Evolutionary conservation across 352 stramenopile genomes (phyloP).

Genomic region (Pythium rhizo-oryzae): DNA sequence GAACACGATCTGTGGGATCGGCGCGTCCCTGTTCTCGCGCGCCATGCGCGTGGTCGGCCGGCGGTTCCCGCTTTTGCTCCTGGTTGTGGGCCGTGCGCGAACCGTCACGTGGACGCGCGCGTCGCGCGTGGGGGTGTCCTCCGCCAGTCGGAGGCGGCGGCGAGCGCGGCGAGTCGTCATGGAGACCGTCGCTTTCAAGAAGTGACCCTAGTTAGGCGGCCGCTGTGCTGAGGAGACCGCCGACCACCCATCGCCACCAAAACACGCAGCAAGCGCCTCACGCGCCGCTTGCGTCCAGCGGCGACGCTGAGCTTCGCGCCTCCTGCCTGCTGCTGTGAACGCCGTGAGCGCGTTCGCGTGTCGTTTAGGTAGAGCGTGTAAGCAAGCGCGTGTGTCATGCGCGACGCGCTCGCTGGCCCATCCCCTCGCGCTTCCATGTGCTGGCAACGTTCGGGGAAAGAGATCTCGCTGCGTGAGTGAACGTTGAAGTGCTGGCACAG

Average conservation of each 20-base stretch:
- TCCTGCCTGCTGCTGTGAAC: too few species aligned
- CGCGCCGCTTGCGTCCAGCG: conserved; percentile 1
- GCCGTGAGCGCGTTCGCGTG: conserved; percentile 1
- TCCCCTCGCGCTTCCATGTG: neutral
- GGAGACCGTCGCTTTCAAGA: neutral
- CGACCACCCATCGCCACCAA: neutral
- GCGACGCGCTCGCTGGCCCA: neutral
- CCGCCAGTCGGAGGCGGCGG: neutral
- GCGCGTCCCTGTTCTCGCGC: neutral
- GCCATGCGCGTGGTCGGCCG: conserved; percentile 4
- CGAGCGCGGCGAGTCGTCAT: neutral
- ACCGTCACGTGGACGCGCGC: conserved; percentile 7
- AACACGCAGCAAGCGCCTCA: neutral
- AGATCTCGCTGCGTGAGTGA: neutral
- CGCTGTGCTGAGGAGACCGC: too few species aligned
- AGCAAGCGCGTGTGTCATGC: neutral
- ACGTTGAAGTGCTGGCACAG: conserved; percentile 5
- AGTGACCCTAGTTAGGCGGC: neutral
- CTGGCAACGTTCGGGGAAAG: conserved; percentile 27
- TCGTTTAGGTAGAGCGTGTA: conserved; percentile 4
- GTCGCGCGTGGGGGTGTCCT: neutral
- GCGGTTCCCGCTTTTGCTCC: neutral
- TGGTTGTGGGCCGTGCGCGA: neutral
- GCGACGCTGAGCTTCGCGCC: neutral
- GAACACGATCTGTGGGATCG: conserved; percentile 23